Conservation (phyloP, 108 stramenopile species). For the Mediolabrus comicus region DNA sequence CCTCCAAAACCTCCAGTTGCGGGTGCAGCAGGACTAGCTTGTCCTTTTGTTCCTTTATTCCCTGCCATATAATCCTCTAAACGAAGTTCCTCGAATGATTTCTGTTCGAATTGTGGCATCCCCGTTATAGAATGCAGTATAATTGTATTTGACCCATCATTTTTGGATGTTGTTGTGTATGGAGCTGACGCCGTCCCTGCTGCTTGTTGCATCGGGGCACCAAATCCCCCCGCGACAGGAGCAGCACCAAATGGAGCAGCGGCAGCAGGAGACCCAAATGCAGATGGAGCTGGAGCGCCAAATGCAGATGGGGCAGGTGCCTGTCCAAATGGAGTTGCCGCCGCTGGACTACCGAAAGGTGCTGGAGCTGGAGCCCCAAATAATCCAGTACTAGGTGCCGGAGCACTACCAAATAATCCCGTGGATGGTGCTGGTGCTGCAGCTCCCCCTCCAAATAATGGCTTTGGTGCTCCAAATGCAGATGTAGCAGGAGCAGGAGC, state of each 20-base stretch:
- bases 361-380: conserved; percentile 48
- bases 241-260: conserved; percentile 47
- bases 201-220: neutral
- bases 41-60: conserved; percentile 64
- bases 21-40: conserved; percentile 11
- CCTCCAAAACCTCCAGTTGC: conserved; percentile 25
- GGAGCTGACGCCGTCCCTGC: conserved; percentile 57
- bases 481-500: conserved; percentile 55
- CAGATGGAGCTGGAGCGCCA: conserved; percentile 49
- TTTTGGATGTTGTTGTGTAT: conserved; percentile 51
- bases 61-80: conserved; percentile 88
- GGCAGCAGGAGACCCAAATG: conserved; percentile 54
- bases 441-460: conserved; percentile 35
- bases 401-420: conserved; percentile 31
- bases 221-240: conserved; percentile 16
- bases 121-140: conserved; percentile 83
- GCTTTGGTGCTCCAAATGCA: conserved; percentile 54
- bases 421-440: conserved; percentile 23
- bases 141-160: conserved; percentile 72
- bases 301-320: conserved; percentile 45
- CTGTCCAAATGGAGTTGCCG: conserved; percentile 29
- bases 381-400: conserved; percentile 15
- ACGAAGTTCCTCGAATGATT: conserved; percentile 90
- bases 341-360: conserved; percentile 43
- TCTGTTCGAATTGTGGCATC: conserved; percentile 82